Evolutionary conservation across 78 protist genomes (phyloP), one percentile per base, ranked within the genome.

Genomic region (Pigoraptor vietnamica): DNA sequence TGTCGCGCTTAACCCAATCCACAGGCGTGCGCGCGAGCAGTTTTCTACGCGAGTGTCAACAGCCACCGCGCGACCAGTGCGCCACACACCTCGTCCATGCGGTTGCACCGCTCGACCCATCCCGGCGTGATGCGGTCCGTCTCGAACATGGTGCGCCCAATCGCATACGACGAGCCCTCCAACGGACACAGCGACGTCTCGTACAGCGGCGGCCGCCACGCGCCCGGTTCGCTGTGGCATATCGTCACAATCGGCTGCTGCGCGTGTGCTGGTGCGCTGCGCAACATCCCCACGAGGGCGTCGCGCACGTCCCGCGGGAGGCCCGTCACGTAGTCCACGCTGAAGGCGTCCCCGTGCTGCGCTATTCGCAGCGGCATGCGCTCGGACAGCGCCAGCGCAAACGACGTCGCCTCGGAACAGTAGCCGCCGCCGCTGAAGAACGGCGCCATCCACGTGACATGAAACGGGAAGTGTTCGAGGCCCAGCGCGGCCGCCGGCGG

Each of bases 61-160:
- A n/a, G n/a, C n/a, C n/a, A n/a, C n/a, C n/a, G n/a, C n/a, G n/a
- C n/a, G n/a, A n/a, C n/a, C n/a, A n/a, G n/a, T n/a, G n/a, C n/a
- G n/a, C n/a, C n/a, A n/a, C n/a, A n/a, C n/a, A 87, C 35, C 56
- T 87, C 89, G 67, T 87, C 67, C 89, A 87, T 87, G 0, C 23
- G 14, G 35, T 39, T 37, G 67, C 89, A 87, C 24, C 88, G 88
- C 32, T 38, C 55, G 23, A 40, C 32, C 91, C 91, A 89, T 2
- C 19, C 89, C 40, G 1, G 9, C 0, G 90, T 79, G 19, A 86
- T 0, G 23, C 90, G 56, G 84, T 91, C 93, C 1, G 93, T 87
- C 89, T 91, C 93, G 24, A 91, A 91, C 93, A 91, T 91, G 23
- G 93, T 91, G 33, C 93, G 87, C 32, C 93, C 93, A 19, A 91